These are phyloP conservation scores for Bacterosira constricta DNA, from an alignment of 108 stramenopile genomes.

Conservation along the genomic window DNA sequence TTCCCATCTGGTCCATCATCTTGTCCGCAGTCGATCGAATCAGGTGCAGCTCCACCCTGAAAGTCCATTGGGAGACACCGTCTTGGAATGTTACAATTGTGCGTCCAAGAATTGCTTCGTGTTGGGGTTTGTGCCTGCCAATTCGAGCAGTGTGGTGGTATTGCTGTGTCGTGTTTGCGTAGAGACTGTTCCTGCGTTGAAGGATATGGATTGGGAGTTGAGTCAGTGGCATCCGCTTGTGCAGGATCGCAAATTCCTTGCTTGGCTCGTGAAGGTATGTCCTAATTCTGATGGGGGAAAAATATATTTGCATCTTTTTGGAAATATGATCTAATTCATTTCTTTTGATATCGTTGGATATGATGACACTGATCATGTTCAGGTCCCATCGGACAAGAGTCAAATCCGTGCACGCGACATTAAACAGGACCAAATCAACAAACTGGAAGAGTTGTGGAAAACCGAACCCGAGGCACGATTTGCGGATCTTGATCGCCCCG, in stretches of 20 bases:
- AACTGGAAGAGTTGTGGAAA: slow-evolving; percentile 96
- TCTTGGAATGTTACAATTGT: slow-evolving; percentile 99
- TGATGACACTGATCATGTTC: too few relatives aligned
- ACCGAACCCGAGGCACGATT: slow-evolving; percentile 89
- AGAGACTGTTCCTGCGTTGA: slow-evolving; percentile 89
- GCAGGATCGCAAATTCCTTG: slow-evolving; percentile 91
- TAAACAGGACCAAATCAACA: slow-evolving; percentile 88
- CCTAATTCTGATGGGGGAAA: neutral
- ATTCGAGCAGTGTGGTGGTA: slow-evolving; percentile 85
- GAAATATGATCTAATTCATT: too few relatives aligned
- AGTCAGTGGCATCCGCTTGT: slow-evolving; percentile 96
- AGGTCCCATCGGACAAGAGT: slow-evolving; percentile 81
- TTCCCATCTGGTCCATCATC: slow-evolving; percentile 95
- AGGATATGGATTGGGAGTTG: slow-evolving; percentile 98
- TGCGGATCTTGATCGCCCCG: slow-evolving; percentile 89
- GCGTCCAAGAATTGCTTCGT: slow-evolving; percentile 94
- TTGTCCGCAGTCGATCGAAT: slow-evolving; percentile 80
- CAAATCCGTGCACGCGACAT: slow-evolving; percentile 84
- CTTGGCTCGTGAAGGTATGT: slow-evolving; percentile 89
- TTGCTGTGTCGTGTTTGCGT: slow-evolving; percentile 97
- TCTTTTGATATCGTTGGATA: neutral
- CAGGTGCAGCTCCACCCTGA: slow-evolving; percentile 90
- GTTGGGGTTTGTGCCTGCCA: slow-evolving; percentile 98
- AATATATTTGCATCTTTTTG: too few relatives aligned
- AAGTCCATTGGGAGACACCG: slow-evolving; percentile 92